A percentile compares a stretch with the other conserved stretches of the same genome.
These are phyloP conservation scores for Aspergillus alliaceus DNA, from an alignment of 2,329 filamentous ascomycete genomes.

Conservation along the genomic window DNA sequence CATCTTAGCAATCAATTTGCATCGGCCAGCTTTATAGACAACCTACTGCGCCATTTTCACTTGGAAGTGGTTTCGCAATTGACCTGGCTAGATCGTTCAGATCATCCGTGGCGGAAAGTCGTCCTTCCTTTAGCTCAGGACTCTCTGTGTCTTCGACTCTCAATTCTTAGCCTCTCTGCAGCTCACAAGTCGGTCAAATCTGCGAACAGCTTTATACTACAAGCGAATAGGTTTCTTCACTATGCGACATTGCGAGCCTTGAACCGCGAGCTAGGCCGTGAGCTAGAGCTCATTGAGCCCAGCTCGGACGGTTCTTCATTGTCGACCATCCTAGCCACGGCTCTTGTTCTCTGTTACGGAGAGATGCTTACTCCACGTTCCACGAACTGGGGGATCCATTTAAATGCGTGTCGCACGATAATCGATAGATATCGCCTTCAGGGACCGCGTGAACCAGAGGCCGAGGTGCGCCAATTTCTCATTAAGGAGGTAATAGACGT, in stretches of 20 bases:
- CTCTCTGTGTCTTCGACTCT: slow-evolving; percentile 20
- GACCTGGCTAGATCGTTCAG: slow-evolving; percentile 24
- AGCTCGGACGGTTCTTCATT: background rate
- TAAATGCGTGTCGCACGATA: slow-evolving; percentile 17
- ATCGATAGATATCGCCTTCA: slow-evolving; percentile 10
- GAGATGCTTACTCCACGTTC: slow-evolving; percentile 17
- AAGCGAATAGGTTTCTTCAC: background rate
- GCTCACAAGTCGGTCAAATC: slow-evolving; percentile 17
- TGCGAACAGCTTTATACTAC: background rate
- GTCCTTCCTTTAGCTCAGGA: slow-evolving; percentile 21
- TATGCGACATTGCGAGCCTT: slow-evolving; percentile 3
- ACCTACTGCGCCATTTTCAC: slow-evolving; percentile 23
- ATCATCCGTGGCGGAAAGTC: slow-evolving; percentile 25
- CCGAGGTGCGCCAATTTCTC: slow-evolving; percentile 7
- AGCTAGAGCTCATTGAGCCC: slow-evolving; percentile 7
- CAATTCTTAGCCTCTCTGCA: slow-evolving; percentile 21
- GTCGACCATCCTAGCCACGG: slow-evolving; percentile 13
- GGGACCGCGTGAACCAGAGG: background rate
- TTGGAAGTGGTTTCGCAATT: slow-evolving; percentile 19
- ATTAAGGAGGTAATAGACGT: slow-evolving; percentile 20
- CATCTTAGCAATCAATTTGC: background rate
- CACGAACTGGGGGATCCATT: slow-evolving; percentile 16
- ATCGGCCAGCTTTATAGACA: slow-evolving; percentile 6
- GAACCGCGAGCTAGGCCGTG: slow-evolving; percentile 9
- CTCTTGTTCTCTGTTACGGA: slow-evolving; percentile 17